phyloP scores from a whole-genome alignment of 179 eudicot genomes.

The Nepenthes alata region DNA sequence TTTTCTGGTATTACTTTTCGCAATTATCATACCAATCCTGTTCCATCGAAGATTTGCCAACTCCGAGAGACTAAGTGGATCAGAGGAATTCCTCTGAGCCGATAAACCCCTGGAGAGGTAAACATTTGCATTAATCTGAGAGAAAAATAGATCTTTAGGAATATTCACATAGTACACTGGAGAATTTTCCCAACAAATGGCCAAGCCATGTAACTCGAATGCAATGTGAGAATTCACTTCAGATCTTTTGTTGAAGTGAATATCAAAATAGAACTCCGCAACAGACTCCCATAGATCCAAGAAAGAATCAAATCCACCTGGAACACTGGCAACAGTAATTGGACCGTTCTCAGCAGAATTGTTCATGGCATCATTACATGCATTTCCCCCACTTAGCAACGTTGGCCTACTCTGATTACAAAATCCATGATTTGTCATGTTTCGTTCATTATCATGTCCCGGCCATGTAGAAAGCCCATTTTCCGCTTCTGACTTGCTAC shows the following conservation, averaged over 20 bases:
- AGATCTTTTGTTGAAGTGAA: constrained; percentile 70
- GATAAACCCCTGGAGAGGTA: constrained; percentile 13
- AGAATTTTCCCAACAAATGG: constrained; percentile 85
- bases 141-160: constrained; percentile 57
- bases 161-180: constrained; percentile 82
- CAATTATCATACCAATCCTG: constrained; percentile 47
- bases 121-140: constrained; percentile 19
- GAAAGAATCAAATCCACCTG: constrained; percentile 62
- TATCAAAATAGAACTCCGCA: constrained; percentile 62
- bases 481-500: constrained; percentile 9
- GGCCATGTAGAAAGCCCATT: constrained; percentile 4
- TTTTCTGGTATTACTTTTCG: constrained; percentile 46
- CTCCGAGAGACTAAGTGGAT: constrained; percentile 27
- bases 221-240: constrained; percentile 37
- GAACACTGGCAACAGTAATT: constrained; percentile 39
- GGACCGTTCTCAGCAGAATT: constrained; percentile 51
- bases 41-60: constrained; percentile 52
- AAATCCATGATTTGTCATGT: constrained; percentile 10
- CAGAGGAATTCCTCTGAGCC: constrained; percentile 20
- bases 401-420: constrained; percentile 11
- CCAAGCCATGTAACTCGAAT: constrained; percentile 76
- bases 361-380: constrained; percentile 15
- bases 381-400: constrained; percentile 15
- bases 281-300: constrained; percentile 68
- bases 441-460: constrained; percentile 11